Evolutionary conservation across 352 stramenopile genomes (phyloP).

Genomic region (Aphanomyces cochlioides): DNA sequence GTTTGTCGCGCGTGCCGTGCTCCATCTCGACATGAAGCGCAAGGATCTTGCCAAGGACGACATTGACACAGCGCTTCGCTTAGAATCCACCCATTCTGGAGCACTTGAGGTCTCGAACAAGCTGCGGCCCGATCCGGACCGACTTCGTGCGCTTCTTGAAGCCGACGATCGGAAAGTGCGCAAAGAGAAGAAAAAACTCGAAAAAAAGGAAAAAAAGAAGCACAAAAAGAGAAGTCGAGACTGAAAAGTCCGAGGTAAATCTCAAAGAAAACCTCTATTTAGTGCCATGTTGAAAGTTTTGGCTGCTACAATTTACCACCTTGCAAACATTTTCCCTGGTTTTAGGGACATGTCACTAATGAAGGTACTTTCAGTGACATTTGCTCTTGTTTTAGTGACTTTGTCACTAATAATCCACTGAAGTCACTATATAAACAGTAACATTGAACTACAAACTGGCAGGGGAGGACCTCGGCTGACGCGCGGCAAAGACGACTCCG

Average conservation of each 20-base stretch:
- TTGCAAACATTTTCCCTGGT: too few relatives aligned
- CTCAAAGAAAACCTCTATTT: not conserved
- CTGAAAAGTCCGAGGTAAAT: not conserved
- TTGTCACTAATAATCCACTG: too few relatives aligned
- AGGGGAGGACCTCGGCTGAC: not conserved
- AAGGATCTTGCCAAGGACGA: slow-evolving; percentile 9
- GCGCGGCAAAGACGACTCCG: not conserved
- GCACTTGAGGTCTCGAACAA: not conserved
- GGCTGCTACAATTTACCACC: too few relatives aligned
- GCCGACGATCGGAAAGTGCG: not conserved
- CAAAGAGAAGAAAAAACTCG: slow-evolving; percentile 27
- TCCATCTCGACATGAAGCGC: slow-evolving; percentile 12
- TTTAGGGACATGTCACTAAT: too few relatives aligned
- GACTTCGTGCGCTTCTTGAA: slow-evolving; percentile 18
- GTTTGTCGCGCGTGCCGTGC: slow-evolving; percentile 1
- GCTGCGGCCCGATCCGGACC: slow-evolving; percentile 1
- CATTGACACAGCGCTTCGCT: slow-evolving; percentile 3
- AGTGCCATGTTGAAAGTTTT: not conserved
- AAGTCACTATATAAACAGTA: too few relatives aligned
- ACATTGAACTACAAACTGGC: not conserved
- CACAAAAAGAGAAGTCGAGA: slow-evolving; percentile 20
- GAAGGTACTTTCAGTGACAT: too few relatives aligned
- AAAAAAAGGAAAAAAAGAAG: slow-evolving; percentile 27
- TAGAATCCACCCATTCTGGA: slow-evolving; percentile 6
- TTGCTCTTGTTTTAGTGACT: too few relatives aligned